These are phyloP conservation scores for Kalanchoe fedtschenkoi DNA, from an alignment of 164 flowering plant species.

Conservation along the genomic window DNA sequence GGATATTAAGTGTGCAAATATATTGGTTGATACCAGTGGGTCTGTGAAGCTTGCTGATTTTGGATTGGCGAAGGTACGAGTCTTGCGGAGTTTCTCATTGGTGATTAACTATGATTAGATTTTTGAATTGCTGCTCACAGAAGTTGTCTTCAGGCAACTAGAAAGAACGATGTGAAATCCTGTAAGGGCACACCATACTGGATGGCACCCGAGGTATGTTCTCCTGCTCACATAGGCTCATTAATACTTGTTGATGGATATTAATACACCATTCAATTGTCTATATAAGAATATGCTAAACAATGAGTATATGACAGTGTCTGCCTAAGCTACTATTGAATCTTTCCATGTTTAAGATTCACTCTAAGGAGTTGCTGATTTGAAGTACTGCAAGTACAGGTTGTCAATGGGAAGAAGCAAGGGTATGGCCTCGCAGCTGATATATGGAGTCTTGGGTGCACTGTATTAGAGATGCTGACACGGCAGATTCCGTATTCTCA, in stretches of 20 bases:
- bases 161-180: conserved; percentile 74
- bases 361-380: conserved; percentile 3
- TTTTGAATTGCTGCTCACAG: background rate
- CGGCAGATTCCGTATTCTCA: conserved; percentile 53
- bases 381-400: conserved; percentile 30
- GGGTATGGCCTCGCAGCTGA: conserved; percentile 94
- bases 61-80: conserved; percentile 89
- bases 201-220: conserved; percentile 99
- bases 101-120: background rate
- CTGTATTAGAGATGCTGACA: conserved; percentile 92
- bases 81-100: background rate
- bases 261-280: background rate
- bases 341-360: background rate
- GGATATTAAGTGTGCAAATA: conserved; percentile 98
- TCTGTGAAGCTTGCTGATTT: conserved; percentile 97
- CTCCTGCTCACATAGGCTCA: conserved; percentile 2
- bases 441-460: conserved; percentile 99
- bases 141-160: conserved; percentile 46
- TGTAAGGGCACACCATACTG: conserved; percentile 90
- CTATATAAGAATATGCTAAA: background rate
- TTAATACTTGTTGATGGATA: background rate
- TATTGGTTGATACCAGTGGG: conserved; percentile 79
- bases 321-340: background rate
- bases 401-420: conserved; percentile 46
- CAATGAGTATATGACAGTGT: background rate